phyloP scores from a whole-genome alignment of 1,284 basidiomycete genomes.

The Trichosporon sp. region DNA sequence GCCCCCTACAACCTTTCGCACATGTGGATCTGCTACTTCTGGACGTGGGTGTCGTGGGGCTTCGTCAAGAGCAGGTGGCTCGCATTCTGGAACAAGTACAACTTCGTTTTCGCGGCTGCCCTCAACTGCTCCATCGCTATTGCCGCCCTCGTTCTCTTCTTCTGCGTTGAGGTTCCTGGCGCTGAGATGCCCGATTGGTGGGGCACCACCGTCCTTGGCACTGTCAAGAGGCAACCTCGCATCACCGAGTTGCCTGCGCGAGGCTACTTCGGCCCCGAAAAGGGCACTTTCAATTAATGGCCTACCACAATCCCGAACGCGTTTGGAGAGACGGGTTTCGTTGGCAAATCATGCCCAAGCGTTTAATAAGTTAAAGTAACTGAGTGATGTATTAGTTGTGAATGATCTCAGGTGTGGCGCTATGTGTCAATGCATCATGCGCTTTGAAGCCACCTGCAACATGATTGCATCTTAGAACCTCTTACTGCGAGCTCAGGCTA shows the following conservation, averaged over 20 bases:
- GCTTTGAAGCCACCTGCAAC: background rate
- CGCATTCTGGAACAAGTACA: slow-evolving; percentile 62
- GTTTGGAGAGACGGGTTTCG: background rate
- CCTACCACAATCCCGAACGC: background rate
- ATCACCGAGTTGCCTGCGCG: slow-evolving; percentile 23
- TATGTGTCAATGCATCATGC: background rate
- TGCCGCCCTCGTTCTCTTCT: slow-evolving; percentile 67
- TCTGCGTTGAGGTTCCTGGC: slow-evolving; percentile 53
- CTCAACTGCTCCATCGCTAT: slow-evolving; percentile 70
- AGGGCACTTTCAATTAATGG: slow-evolving; percentile 20
- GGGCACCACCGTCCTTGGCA: slow-evolving; percentile 62
- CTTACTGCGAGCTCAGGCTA: too few relatives aligned
- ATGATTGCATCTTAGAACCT: too few relatives aligned
- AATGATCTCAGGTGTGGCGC: background rate
- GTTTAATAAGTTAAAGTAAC: background rate
- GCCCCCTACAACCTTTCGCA: slow-evolving; percentile 29
- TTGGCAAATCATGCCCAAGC: too few relatives aligned
- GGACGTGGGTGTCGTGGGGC: slow-evolving; percentile 39
- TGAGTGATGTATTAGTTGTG: background rate
- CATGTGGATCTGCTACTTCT: slow-evolving; percentile 18
- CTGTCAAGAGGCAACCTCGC: slow-evolving; percentile 44
- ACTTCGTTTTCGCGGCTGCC: slow-evolving; percentile 74
- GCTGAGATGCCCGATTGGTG: slow-evolving; percentile 60
- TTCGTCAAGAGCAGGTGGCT: slow-evolving; percentile 40
- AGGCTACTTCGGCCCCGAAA: slow-evolving; percentile 24